Evolutionary conservation across 495 filamentous ascomycete species (phyloP).

Genomic region (Penicillium riverlandense): DNA sequence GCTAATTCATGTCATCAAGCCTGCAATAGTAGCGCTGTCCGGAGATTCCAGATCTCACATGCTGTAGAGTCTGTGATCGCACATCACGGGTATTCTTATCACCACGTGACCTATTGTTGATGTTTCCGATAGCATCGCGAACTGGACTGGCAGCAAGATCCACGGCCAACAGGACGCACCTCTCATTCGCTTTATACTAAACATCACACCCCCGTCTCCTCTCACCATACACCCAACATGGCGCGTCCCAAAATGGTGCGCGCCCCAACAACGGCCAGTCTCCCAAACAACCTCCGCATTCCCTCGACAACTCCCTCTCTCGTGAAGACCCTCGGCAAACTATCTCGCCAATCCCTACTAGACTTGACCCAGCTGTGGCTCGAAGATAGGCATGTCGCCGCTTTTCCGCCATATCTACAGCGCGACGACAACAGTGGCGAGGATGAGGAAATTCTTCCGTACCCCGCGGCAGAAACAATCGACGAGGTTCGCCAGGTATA

Average conservation of each 20-base stretch:
- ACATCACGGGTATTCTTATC: too few relatives aligned
- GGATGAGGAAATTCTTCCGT: constrained; percentile 44
- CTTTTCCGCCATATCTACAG: constrained; percentile 40
- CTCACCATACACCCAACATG: constrained; percentile 15
- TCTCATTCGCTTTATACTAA: too few relatives aligned
- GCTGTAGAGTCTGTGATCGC: too few relatives aligned
- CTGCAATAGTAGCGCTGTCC: too few relatives aligned
- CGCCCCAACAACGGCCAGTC: constrained; percentile 41
- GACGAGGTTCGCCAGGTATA: constrained; percentile 60
- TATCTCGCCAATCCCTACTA: constrained; percentile 64
- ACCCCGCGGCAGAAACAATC: constrained; percentile 53
- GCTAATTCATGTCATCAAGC: too few relatives aligned
- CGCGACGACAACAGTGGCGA: constrained; percentile 15
- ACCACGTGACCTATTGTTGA: constrained; percentile 18
- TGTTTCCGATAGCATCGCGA: not conserved
- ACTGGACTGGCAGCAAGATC: too few relatives aligned
- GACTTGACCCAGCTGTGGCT: constrained; percentile 70
- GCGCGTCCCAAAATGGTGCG: constrained; percentile 34
- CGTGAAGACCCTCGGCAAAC: constrained; percentile 54
- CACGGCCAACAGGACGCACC: too few relatives aligned
- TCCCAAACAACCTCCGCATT: constrained; percentile 51
- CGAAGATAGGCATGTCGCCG: constrained; percentile 48
- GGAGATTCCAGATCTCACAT: too few relatives aligned
- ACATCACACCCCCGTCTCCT: too few relatives aligned
- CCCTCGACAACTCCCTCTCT: constrained; percentile 57